These are phyloP conservation scores for Ilex asprella DNA, from an alignment of 257 asterid genomes.

Conservation along the genomic window DNA sequence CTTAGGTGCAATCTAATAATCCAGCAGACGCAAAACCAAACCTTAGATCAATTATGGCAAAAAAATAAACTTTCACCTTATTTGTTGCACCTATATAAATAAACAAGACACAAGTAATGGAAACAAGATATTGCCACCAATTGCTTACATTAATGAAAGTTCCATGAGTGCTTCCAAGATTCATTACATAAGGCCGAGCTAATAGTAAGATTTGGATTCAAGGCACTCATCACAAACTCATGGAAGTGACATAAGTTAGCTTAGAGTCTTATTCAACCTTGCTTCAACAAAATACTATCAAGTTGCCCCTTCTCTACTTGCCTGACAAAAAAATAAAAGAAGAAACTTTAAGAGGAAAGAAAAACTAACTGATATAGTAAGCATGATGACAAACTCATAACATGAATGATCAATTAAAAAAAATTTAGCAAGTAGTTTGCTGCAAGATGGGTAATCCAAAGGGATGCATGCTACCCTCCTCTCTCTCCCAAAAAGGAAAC, in stretches of 20 bases:
- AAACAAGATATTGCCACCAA: too few species aligned
- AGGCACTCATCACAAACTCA: slow-evolving; percentile 3
- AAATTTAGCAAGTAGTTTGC: slow-evolving; percentile 97
- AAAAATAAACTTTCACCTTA: background rate
- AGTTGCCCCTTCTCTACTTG: slow-evolving; percentile 87
- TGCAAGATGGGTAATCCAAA: slow-evolving; percentile 97
- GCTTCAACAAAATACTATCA: slow-evolving; percentile 63
- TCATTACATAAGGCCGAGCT: slow-evolving; percentile 86
- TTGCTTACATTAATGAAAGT: slow-evolving; percentile 79
- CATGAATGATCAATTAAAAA: slow-evolving; percentile 61
- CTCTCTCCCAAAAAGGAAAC: slow-evolving; percentile 97
- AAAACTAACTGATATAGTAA: background rate
- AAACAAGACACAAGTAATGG: slow-evolving; percentile 10
- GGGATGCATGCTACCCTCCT: slow-evolving; percentile 94
- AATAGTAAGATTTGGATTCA: slow-evolving; percentile 13
- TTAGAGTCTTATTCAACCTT: slow-evolving; percentile 27
- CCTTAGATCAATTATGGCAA: slow-evolving; percentile 1
- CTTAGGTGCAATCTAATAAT: slow-evolving; percentile 64
- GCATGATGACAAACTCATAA: slow-evolving; percentile 4
- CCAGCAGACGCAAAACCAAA: slow-evolving; percentile 40
- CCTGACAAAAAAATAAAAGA: slow-evolving; percentile 36
- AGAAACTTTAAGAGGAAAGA: slow-evolving; percentile 1
- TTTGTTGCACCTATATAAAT: background rate
- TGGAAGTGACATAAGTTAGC: slow-evolving; percentile 8
- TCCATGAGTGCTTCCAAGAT: slow-evolving; percentile 97